Evolutionary conservation across 768 basidiomycete genomes (phyloP).

Genomic region (Amanita rubescens): DNA sequence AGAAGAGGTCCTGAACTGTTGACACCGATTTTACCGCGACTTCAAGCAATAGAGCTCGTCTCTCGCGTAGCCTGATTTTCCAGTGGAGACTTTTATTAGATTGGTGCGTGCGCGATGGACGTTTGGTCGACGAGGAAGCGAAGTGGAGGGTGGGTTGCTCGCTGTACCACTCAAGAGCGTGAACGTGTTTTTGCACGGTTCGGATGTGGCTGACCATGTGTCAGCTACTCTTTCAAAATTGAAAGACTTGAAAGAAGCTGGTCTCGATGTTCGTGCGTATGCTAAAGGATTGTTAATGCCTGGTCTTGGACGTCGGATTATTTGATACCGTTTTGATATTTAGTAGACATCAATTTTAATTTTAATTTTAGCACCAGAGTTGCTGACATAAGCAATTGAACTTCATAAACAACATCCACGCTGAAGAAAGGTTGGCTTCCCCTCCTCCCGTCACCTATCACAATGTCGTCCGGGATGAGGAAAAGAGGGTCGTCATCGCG

Average conservation of each 20-base stretch:
- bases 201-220: constrained; percentile 1
- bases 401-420: not conserved
- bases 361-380: not conserved
- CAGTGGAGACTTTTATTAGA: constrained; percentile 3
- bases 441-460: constrained; percentile 1
- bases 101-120: constrained; percentile 5
- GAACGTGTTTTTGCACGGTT: constrained; percentile 1
- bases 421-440: constrained; percentile 12
- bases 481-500: not conserved
- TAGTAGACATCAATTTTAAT: too few relatives aligned
- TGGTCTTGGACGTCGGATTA: not conserved
- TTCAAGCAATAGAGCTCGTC: not conserved
- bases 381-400: not conserved
- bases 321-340: not conserved
- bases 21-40: not conserved
- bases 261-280: constrained; percentile 6
- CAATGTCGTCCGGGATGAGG: not conserved
- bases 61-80: constrained; percentile 2
- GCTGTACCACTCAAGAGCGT: not conserved
- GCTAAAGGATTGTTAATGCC: constrained; percentile 1
- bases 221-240: constrained; percentile 1
- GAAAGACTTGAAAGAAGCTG: constrained; percentile 3
- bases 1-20: not conserved
- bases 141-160: not conserved
- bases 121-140: constrained; percentile 3